Base-by-base conservation (phyloP, 495 filamentous ascomycete genomes). In the Penicillium bialowiezense region DNA sequence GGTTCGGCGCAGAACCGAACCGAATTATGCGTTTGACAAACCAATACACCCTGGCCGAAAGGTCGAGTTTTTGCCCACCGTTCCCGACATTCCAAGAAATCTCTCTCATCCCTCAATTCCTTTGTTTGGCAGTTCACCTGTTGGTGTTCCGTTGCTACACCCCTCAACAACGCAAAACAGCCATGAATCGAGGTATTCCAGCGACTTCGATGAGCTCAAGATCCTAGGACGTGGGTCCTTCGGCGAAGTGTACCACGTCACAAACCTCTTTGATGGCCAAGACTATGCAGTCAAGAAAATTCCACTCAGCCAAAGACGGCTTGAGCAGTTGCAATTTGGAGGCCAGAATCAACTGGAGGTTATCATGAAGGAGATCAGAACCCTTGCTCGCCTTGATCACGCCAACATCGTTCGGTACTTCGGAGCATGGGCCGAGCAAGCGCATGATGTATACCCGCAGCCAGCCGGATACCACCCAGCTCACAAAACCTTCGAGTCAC, bases 281-380 rank as follows among this genome's bases (percentile, higher is more conserved):
- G 60, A 67, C 28, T 81, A 81, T 49, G 77, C 77, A 0, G 62
- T 81, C 40, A 81, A 81, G 51, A 81, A 78, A 47, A 75, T 81
- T 9, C 71, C 74, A 10, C 62, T 81, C 12, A 77, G 69, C 24
- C 69, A 74, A 29, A 67, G 57, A 47, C 66, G 76, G 9, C 62
- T 78, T 8, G 67, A 73, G 26, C 67, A 76, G 46, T 52, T 79
- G 35, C 70, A 72, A 19, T 65, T 64, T 43, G 76, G 76, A 6
- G 72, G 63, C 19, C 58, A 74, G 41, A 71, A 74, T 24, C 68
- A 73, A 14, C 62, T 79, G 14, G 72, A 79, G 45, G 65, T 64
- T 38, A 74, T 80, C 23, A 70, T 79, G 67, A 77, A 70, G 50
- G 77, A 81, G 50, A 76, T 80, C 10, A 62, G 76, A 20, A 79